A percentile compares a stretch with the other conserved stretches of the same genome.
Conservation (phyloP, 441 rosid genomes). For the Croton laevigatus region DNA sequence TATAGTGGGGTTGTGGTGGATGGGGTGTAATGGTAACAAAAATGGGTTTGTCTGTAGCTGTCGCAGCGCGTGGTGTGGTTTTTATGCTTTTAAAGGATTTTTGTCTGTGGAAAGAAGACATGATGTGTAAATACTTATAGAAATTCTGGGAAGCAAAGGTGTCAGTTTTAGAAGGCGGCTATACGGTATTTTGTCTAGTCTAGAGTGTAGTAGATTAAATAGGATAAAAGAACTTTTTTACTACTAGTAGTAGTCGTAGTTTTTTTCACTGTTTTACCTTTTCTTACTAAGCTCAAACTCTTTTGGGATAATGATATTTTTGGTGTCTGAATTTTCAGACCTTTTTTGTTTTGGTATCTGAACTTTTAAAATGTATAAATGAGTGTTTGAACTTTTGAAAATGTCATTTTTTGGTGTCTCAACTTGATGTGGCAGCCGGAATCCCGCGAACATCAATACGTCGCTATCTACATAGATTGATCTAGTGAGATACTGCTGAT, state of each 20-base stretch:
- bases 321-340: too few species aligned
- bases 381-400: too few species aligned
- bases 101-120: conserved; percentile 35
- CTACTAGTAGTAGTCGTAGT: not conserved
- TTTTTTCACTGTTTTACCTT: too few species aligned
- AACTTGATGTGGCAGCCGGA: too few species aligned
- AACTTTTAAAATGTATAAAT: too few species aligned
- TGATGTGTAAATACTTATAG: conserved; percentile 5
- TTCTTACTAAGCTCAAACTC: too few species aligned
- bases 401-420: too few species aligned
- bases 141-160: conserved; percentile 17
- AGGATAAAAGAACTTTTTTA: not conserved
- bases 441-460: too few species aligned
- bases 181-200: conserved; percentile 23
- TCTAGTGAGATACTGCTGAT: too few species aligned
- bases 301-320: too few species aligned
- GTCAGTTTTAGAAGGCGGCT: conserved; percentile 39
- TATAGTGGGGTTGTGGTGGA: not conserved
- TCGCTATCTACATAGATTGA: too few species aligned
- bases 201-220: not conserved
- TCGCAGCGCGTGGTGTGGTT: conserved; percentile 45
- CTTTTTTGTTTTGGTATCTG: too few species aligned
- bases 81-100: conserved; percentile 36
- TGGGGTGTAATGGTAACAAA: conserved; percentile 22
- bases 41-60: conserved; percentile 44